These are phyloP conservation scores for Clavulina sp. DNA, from an alignment of 768 basidiomycete genomes.

Conservation along the genomic window DNA sequence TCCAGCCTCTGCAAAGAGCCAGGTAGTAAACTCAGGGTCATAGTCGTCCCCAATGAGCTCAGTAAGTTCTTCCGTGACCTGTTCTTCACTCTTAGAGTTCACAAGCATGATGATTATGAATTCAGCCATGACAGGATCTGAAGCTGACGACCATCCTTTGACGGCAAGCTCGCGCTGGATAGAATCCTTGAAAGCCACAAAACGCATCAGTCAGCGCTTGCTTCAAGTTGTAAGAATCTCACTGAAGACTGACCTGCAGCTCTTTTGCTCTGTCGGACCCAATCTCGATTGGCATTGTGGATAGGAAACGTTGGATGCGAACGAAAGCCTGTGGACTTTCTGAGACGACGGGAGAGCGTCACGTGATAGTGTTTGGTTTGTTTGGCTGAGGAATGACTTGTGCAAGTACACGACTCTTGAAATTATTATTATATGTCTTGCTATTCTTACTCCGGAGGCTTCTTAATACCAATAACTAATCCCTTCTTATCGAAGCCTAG, in stretches of 20 bases:
- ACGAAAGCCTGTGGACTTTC: background rate
- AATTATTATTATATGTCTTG: no score
- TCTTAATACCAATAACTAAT: background rate
- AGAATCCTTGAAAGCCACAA: conserved; percentile 4
- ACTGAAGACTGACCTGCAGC: conserved; percentile 11
- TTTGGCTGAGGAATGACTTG: no score
- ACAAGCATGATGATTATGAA: conserved; percentile 93
- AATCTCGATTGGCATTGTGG: conserved; percentile 9
- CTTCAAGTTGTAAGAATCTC: conserved; percentile 15
- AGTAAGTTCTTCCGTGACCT: conserved; percentile 77
- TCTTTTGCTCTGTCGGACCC: conserved; percentile 12
- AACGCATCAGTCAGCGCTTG: background rate
- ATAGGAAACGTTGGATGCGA: background rate
- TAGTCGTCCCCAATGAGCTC: conserved; percentile 76
- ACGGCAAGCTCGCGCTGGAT: conserved; percentile 14
- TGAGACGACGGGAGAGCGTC: background rate
- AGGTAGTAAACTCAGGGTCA: conserved; percentile 70
- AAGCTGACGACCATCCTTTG: conserved; percentile 10
- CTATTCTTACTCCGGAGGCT: no score
- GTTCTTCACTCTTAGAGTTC: conserved; percentile 69
- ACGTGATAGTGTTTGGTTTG: background rate
- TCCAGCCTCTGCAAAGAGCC: conserved; percentile 68
- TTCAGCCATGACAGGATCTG: conserved; percentile 79
- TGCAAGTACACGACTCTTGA: no score
- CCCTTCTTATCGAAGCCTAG: background rate